A percentile compares a stretch with the other conserved stretches of the same genome.
Conservation (phyloP, 2,329 filamentous ascomycete species). For the Pestalotiopsis sp. region DNA sequence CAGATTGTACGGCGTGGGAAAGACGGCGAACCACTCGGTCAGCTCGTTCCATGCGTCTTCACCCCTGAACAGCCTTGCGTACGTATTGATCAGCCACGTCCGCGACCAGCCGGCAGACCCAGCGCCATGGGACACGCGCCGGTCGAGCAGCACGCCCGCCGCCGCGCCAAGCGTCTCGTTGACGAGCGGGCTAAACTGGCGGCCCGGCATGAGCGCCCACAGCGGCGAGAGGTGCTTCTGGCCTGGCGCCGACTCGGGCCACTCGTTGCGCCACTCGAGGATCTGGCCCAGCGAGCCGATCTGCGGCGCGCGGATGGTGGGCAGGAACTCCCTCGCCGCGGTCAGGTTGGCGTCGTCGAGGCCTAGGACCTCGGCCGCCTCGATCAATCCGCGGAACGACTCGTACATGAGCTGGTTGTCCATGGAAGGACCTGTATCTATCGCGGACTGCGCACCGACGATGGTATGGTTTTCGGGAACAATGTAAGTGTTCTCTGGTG, state of each 20-base stretch:
- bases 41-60: constrained; percentile 37
- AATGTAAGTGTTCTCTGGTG: constrained; percentile 20
- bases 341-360: constrained; percentile 11
- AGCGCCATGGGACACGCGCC: constrained; percentile 18
- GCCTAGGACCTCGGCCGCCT: constrained; percentile 17
- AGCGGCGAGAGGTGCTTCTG: constrained; percentile 25
- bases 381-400: constrained; percentile 32
- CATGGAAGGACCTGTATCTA: constrained; percentile 19
- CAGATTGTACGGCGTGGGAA: constrained; percentile 40
- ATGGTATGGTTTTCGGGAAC: constrained; percentile 13
- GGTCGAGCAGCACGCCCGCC: constrained; percentile 17
- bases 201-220: constrained; percentile 22
- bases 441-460: constrained; percentile 11
- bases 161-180: constrained; percentile 16
- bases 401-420: constrained; percentile 35
- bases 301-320: constrained; percentile 16
- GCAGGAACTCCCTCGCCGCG: constrained; percentile 14
- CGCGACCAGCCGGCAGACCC: constrained; percentile 48
- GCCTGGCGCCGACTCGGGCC: constrained; percentile 18
- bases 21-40: constrained; percentile 36
- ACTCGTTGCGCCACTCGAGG: constrained; percentile 25
- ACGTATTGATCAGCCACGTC: constrained; percentile 48
- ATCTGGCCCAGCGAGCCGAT: constrained; percentile 24
- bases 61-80: constrained; percentile 42
- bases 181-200: constrained; percentile 19